Evolutionary conservation across 768 basidiomycete species (phyloP), one percentile per base, ranked within the genome.

Genomic region (Boletus speciosus): DNA sequence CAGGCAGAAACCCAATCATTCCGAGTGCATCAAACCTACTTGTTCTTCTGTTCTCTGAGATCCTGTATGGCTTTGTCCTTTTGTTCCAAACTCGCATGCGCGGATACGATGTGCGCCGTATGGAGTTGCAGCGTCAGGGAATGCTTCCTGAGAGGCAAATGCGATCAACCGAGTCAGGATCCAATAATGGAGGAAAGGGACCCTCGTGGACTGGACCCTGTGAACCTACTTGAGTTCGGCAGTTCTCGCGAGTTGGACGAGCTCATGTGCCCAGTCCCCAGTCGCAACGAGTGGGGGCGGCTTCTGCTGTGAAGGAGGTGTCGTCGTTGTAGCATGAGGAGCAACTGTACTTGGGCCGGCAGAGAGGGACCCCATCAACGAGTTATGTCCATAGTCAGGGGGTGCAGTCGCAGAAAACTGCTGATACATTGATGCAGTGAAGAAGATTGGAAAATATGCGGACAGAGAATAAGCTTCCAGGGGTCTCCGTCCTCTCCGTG

Each of bases 191-290:
- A 41, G 44, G 38, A 51, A n/a, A 46, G 45, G 47, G 25, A 35
- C 49, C 46, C 37, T 25, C 51, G 19, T 38, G 47, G 34, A 39
- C 37, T 25, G 25, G 23, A 42, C 42, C 12, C 37, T 15, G 46
- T 42, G 37, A 50, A 80, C 88, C 61, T 68, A 93, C 90, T 93
- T 93, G 64, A 93, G 78, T 67, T 93, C 90, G 9, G 90, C 90
- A 1, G 88, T 90, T 74, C 89, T 92, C 6, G 90, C 90, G 11
- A 93, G 78, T 49, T 92, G 88, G 32, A 93, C 86, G 40, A 93
- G 78, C 70, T 90, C 88, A 61, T 86, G 87, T 27, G 88, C 90
- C 90, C 90, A 93, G 69, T 92, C 89, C 9, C 89, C 90, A 19
- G 82, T 85, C 5, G 90, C 88, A 46, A 93, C 78, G 47, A 90